Evolutionary conservation across 2,329 filamentous ascomycete genomes (phyloP), one percentile per base, ranked within the genome.

Genomic region (Metarhizium humberi): DNA sequence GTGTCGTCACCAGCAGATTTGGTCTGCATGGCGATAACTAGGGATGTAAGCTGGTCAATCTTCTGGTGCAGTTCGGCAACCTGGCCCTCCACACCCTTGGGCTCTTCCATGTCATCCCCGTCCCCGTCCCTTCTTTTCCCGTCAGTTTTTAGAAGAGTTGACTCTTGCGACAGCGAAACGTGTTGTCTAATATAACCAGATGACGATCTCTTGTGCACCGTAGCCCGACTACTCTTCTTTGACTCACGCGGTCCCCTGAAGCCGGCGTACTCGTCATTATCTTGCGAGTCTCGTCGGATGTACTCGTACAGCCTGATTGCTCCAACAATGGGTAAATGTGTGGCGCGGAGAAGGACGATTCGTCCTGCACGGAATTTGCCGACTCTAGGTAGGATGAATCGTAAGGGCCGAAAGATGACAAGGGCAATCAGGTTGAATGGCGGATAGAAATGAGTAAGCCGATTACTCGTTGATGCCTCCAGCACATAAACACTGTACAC

Each of bases 391-490:
- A 90, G 67, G 60, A 90, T 76, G 48, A 92, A 75, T 56, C 87
- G 80, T 57, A 90, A 75, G 0, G 89, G 89, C 16, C 88, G 81
- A 65, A 92, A 84, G 58, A 86, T 76, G 59, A 86, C 71, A 55
- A 92, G 76, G 7, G 88, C 85, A 48, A 92, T 74, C 43, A 94
- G 78, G 67, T 92, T 94, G 63, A 87, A 81, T 1, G 85, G 85
- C 51, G 84, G 84, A 63, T 85, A 86, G 65, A 87, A 87, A 68
- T 87, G 83, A 4, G 84, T 87, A 38, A 87, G 77, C 50, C 84
- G 76, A 61, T 86, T 86, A 62, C 81, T 84, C 46, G 85, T 87
- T 51, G 83, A 86, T 14, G 84, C 83, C 68, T 85, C 79, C 55
- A 84, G 75, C 60, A 84, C 84, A 67, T 84, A 84, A 52, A 82